Percentiles rank a stretch among this genome's conserved stretches.
These are phyloP conservation scores for Papiliotrema terrestris DNA, from an alignment of 1,284 basidiomycete genomes.

Conservation along the genomic window DNA sequence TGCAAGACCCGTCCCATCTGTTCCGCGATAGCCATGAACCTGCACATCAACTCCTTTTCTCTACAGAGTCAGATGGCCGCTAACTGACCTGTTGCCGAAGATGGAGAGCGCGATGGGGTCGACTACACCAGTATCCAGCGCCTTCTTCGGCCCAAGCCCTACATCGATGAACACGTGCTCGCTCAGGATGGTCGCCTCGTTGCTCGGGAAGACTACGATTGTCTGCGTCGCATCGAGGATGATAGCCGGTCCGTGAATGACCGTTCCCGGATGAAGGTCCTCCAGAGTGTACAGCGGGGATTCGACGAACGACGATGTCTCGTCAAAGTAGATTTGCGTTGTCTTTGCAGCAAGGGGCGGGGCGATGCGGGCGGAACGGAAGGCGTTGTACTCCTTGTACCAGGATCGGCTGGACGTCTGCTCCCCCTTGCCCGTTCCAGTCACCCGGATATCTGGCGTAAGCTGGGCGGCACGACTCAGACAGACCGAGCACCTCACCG, in stretches of 20 bases:
- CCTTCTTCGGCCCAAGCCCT: constrained; percentile 1
- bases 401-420: too few species aligned
- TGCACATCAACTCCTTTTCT: constrained; percentile 23
- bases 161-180: constrained; percentile 62
- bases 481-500: too few species aligned
- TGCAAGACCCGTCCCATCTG: constrained; percentile 53
- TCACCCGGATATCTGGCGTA: too few species aligned
- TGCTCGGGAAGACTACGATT: constrained; percentile 16
- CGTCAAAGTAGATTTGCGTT: constrained; percentile 8
- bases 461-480: too few species aligned
- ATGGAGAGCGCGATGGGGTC: constrained; percentile 25
- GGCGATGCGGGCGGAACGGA: too few species aligned
- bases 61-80: too few species aligned
- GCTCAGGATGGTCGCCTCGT: constrained; percentile 17
- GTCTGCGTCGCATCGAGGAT: constrained; percentile 12
- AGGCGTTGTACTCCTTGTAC: too few species aligned
- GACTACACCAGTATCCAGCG: background rate
- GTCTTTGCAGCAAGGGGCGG: too few species aligned
- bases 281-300: constrained; percentile 6
- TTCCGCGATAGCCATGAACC: constrained; percentile 52
- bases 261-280: constrained; percentile 3
- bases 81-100: constrained; percentile 49
- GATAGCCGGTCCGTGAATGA: constrained; percentile 6
- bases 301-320: background rate
- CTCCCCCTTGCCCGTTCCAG: too few species aligned